Conservation (phyloP, 139 green algal genomes). For the Coelastrella sp. region DNA sequence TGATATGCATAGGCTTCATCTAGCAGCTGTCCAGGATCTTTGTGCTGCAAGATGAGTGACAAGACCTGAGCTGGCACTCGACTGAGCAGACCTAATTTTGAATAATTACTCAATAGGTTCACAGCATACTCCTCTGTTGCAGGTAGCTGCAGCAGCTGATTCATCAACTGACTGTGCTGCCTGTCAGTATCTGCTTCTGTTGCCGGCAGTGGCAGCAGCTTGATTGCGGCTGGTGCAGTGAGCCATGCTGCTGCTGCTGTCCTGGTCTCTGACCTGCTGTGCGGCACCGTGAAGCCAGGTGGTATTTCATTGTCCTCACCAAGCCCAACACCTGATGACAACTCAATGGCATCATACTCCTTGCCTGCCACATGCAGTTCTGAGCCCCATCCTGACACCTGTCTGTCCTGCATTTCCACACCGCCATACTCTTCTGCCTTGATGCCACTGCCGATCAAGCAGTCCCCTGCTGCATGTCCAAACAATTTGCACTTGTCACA, state of each 20-base stretch:
- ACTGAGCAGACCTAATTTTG: neutral
- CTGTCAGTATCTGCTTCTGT: neutral
- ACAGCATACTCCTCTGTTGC: neutral
- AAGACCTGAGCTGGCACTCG: neutral
- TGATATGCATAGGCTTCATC: neutral
- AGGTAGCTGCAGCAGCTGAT: neutral
- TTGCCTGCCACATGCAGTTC: neutral
- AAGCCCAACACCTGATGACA: neutral
- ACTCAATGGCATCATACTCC: neutral
- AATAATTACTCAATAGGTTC: neutral
- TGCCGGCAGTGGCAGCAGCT: neutral
- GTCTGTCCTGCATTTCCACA: neutral
- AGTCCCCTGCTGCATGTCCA: neutral
- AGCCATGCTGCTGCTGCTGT: neutral
- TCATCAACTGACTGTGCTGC: neutral
- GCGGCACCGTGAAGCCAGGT: neutral
- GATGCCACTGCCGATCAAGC: neutral
- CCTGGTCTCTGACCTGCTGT: neutral
- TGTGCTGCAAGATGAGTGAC: neutral
- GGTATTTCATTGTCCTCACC: neutral
- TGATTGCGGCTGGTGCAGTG: slow-evolving; percentile 3
- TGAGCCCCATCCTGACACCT: neutral
- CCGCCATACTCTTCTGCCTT: neutral
- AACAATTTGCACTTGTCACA: neutral
- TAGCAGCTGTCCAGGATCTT: neutral